A percentile compares a stretch with the other conserved stretches of the same genome.
Conservation (phyloP, 2,329 filamentous ascomycete genomes). For the Hansfordia pulvinata region DNA sequence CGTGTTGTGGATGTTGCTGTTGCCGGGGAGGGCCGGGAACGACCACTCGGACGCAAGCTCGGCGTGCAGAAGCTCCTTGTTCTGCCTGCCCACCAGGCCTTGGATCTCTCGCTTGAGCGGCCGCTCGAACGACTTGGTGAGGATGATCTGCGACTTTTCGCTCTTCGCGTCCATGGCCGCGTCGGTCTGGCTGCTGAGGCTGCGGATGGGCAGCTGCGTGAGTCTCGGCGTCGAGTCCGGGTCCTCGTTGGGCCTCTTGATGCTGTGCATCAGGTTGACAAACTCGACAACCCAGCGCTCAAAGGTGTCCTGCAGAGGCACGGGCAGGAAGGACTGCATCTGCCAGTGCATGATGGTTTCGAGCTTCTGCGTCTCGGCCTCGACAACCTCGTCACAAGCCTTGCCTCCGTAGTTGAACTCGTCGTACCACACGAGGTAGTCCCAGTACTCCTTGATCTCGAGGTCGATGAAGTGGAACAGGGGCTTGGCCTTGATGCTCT, state of each 20-base stretch:
- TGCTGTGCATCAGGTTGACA: conserved; percentile 80
- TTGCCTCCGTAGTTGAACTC: conserved; percentile 98
- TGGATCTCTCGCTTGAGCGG: conserved; percentile 82
- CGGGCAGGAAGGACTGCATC: conserved; percentile 76
- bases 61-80: conserved; percentile 77
- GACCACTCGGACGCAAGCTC: conserved; percentile 77
- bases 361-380: conserved; percentile 58
- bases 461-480: conserved; percentile 96
- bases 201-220: conserved; percentile 46
- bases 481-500: conserved; percentile 90
- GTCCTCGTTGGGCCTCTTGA: conserved; percentile 56
- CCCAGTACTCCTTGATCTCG: conserved; percentile 98
- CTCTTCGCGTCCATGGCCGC: conserved; percentile 42
- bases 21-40: conserved; percentile 70
- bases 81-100: conserved; percentile 69
- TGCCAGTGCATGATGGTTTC: conserved; percentile 99
- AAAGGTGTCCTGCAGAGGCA: conserved; percentile 69
- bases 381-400: conserved; percentile 70
- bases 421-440: conserved; percentile 97
- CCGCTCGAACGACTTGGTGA: conserved; percentile 75
- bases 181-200: conserved; percentile 27
- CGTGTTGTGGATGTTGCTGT: conserved; percentile 24
- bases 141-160: conserved; percentile 49
- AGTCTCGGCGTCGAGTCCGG: conserved; percentile 37
- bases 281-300: conserved; percentile 91